These are phyloP conservation scores for Cladosporium austrohemisphaericum DNA, from an alignment of 2,329 filamentous ascomycete genomes.

Conservation along the genomic window DNA sequence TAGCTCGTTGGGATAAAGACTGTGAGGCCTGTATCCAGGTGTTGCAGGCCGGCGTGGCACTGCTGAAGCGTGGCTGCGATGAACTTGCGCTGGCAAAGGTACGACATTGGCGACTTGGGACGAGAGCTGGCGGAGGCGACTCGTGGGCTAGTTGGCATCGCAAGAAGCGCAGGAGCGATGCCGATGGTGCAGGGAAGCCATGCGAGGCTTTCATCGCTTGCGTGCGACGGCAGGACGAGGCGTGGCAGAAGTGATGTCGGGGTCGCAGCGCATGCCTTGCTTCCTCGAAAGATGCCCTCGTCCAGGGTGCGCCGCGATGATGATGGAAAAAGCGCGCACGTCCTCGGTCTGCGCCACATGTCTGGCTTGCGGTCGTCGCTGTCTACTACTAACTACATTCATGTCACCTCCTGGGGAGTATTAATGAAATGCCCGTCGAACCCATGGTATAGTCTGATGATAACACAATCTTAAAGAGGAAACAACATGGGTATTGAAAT, in stretches of 20 bases:
- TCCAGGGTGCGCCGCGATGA: too few species aligned
- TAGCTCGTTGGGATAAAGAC: background rate
- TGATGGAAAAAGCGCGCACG: too few species aligned
- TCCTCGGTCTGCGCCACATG: too few species aligned
- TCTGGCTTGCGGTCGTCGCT: too few species aligned
- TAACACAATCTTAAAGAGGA: too few species aligned
- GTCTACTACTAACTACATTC: too few species aligned
- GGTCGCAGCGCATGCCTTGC: conserved; percentile 2
- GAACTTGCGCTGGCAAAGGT: background rate
- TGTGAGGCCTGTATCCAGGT: background rate
- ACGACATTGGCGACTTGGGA: background rate
- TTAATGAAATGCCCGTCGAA: too few species aligned
- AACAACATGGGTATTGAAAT: too few species aligned
- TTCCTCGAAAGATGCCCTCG: too few species aligned
- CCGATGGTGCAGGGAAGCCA: conserved; percentile 45
- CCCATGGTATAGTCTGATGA: too few species aligned
- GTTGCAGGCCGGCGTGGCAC: background rate
- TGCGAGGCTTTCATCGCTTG: conserved; percentile 16
- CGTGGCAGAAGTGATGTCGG: background rate
- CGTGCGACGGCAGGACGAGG: conserved; percentile 3
- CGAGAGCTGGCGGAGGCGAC: background rate
- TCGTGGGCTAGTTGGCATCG: conserved; percentile 57
- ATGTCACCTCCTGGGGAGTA: too few species aligned
- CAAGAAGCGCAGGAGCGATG: conserved; percentile 66
- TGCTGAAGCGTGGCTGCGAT: background rate